phyloP scores from a whole-genome alignment of 2,329 filamentous ascomycete species.

The Cryphonectria japonica region DNA sequence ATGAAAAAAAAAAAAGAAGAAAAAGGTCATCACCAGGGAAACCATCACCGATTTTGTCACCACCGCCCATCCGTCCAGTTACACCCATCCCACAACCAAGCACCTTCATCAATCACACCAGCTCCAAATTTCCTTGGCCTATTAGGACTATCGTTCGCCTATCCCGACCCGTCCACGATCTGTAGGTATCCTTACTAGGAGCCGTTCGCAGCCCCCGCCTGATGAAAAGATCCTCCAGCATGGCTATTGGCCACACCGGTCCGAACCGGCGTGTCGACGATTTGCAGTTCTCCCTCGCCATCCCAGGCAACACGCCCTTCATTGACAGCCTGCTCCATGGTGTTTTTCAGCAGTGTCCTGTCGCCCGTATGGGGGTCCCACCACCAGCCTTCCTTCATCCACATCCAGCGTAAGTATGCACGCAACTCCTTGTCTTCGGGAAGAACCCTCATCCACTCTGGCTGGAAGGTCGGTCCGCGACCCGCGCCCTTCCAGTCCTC shows the following conservation, averaged over 20 bases:
- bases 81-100: background rate
- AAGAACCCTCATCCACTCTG: slow-evolving; percentile 88
- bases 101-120: background rate
- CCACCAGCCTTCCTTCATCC: slow-evolving; percentile 70
- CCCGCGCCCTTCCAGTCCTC: slow-evolving; percentile 67
- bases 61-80: background rate
- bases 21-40: background rate
- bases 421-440: slow-evolving; percentile 88
- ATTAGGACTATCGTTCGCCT: background rate
- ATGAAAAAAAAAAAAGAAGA: background rate
- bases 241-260: slow-evolving; percentile 6
- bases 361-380: slow-evolving; percentile 78
- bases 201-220: background rate
- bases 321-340: slow-evolving; percentile 60
- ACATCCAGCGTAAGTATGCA: slow-evolving; percentile 81
- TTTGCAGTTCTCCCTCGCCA: slow-evolving; percentile 50
- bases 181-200: background rate
- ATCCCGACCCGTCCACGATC: background rate
- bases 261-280: slow-evolving; percentile 37
- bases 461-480: slow-evolving; percentile 63
- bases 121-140: background rate
- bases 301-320: slow-evolving; percentile 62
- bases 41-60: background rate
- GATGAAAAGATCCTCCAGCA: background rate
- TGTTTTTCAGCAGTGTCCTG: slow-evolving; percentile 54